Percentiles rank a stretch among this genome's conserved stretches.
phyloP scores from a whole-genome alignment of 305 asterid genomes.

The Fraxinus latifolia region DNA sequence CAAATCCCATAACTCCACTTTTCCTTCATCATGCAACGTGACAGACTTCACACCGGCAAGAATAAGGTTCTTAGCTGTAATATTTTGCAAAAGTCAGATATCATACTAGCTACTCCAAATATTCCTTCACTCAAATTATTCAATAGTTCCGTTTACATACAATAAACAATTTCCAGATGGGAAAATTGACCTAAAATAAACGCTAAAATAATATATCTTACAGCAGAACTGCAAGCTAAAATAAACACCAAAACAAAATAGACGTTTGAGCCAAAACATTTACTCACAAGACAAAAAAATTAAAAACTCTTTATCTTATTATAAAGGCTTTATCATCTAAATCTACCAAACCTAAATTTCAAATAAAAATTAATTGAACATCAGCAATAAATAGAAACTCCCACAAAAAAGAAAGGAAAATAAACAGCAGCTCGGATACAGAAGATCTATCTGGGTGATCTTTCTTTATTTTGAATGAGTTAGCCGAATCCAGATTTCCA shows the following conservation, averaged over 20 bases:
- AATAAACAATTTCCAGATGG: not conserved
- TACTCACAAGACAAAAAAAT: not conserved
- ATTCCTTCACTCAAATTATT: not conserved
- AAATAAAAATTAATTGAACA: slow-evolving; percentile 11
- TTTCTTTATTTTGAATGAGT: not conserved
- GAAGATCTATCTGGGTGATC: not conserved
- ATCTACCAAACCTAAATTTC: not conserved
- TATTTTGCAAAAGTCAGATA: slow-evolving; percentile 20
- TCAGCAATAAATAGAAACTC: not conserved
- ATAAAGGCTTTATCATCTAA: not conserved
- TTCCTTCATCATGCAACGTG: slow-evolving; percentile 87
- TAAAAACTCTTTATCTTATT: not conserved
- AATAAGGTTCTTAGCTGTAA: slow-evolving; percentile 90
- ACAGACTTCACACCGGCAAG: slow-evolving; percentile 99
- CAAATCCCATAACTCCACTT: slow-evolving; percentile 89
- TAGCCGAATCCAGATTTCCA: not conserved
- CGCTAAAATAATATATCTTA: slow-evolving; percentile 4
- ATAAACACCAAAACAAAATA: slow-evolving; percentile 7
- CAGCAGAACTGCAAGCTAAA: not conserved
- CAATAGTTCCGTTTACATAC: not conserved
- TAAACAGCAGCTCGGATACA: not conserved
- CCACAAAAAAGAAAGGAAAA: slow-evolving; percentile 5
- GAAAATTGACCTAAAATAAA: not conserved
- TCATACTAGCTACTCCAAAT: slow-evolving; percentile 11
- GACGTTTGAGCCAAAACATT: not conserved